These are phyloP conservation scores for Pseudoscleropodium purum DNA, from an alignment of 225 moss, liverwort and hornwort species.

Conservation along the genomic window DNA sequence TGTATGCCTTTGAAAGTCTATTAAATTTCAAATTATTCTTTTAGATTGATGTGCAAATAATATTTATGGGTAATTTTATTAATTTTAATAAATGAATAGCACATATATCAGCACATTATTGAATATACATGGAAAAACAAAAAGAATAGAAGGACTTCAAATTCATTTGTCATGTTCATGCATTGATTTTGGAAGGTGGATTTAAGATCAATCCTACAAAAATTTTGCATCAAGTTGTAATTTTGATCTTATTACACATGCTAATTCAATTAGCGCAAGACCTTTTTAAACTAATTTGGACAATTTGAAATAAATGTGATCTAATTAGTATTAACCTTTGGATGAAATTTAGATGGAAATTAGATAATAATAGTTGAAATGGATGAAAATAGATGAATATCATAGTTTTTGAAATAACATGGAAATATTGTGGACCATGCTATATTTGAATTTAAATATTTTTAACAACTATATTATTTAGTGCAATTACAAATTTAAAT, in stretches of 20 bases:
- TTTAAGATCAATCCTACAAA: not conserved
- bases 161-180: not conserved
- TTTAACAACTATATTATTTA: not conserved
- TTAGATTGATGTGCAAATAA: not conserved
- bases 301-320: not conserved
- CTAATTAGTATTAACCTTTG: not conserved
- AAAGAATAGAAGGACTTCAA: not conserved
- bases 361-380: not conserved
- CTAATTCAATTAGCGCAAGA: not conserved
- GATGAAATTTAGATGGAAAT: not conserved
- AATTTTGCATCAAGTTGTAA: not conserved
- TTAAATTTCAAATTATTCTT: no score
- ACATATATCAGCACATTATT: not conserved
- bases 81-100: not conserved
- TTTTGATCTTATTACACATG: not conserved
- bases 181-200: not conserved
- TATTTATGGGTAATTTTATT: not conserved
- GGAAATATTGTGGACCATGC: not conserved
- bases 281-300: not conserved
- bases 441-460: not conserved
- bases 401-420: not conserved
- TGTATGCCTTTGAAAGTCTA: not conserved
- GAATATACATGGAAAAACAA: no score
- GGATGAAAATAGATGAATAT: not conserved
- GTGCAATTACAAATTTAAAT: not conserved